Conservation (phyloP, 2,329 filamentous ascomycete genomes). For the Cordyceps tenuipes region DNA sequence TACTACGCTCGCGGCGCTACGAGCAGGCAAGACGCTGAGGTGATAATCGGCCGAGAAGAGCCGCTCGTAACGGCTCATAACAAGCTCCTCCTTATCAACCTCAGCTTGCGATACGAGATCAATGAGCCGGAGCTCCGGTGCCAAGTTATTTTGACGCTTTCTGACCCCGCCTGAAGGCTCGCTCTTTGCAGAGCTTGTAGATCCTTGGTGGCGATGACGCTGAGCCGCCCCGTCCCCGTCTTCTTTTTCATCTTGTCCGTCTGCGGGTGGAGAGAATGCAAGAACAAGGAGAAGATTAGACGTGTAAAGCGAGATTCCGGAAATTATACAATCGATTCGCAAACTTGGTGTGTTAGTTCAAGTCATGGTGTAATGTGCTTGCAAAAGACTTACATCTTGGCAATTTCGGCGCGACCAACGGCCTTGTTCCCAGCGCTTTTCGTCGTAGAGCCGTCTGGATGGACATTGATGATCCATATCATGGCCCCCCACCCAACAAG, state of each 20-base stretch:
- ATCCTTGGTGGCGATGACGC: constrained; percentile 26
- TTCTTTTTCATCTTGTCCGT: constrained; percentile 32
- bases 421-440: constrained; percentile 34
- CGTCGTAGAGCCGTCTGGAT: constrained; percentile 49
- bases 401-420: constrained; percentile 73
- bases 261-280: constrained; percentile 73
- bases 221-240: constrained; percentile 29
- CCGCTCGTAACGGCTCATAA: constrained; percentile 77
- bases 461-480: constrained; percentile 91
- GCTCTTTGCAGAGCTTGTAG: constrained; percentile 41
- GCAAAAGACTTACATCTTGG: constrained; percentile 64
- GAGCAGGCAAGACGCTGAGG: constrained; percentile 72
- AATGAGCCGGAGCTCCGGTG: constrained; percentile 84
- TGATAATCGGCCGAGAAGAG: constrained; percentile 89
- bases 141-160: constrained; percentile 68
- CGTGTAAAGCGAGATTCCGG: constrained; percentile 93
- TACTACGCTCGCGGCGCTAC: constrained; percentile 53
- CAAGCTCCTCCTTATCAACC: constrained; percentile 77
- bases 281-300: constrained; percentile 84
- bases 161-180: constrained; percentile 58
- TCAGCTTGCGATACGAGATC: constrained; percentile 82
- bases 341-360: constrained; percentile 47
- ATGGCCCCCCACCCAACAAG: constrained; percentile 94
- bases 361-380: not conserved
- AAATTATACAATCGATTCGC: constrained; percentile 95